Base-by-base conservation (phyloP, 208 protist genomes). In the Phytomonas sp. region DNA sequence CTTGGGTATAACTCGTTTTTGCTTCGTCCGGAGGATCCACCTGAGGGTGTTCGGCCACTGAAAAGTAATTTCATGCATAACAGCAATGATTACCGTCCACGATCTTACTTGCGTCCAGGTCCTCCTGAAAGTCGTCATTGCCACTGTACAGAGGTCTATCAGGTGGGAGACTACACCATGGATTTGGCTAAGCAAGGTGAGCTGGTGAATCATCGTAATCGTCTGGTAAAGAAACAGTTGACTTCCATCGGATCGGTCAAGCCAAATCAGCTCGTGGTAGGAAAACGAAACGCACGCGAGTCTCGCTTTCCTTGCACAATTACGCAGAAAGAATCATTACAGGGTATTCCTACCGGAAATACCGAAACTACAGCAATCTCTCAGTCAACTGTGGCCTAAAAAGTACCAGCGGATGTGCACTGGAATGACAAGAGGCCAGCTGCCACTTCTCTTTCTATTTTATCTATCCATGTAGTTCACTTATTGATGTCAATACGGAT, bases 141-240 rank as follows among this genome's bases (percentile, higher is more conserved):
- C 69, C 87, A 94, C 81, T 93, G 87, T 72, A 81, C 83, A 12
- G 87, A 94, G 75, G 89, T 94, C 42, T 91, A 86, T 70, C 86
- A 94, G 75, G 79, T 93, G 7, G 89, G 89, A 52, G 89, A 94
- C 80, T 89, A 93, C 83, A 94, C 89, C 8, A 70, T 91, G 73
- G 89, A 94, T 77, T 76, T 91, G 12, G 85, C 83, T 2, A 68
- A 69, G 6, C 74, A 80, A 49, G 79, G 79, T 8, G 75, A 84
- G n/a, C 69, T 67, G 14, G 69, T 92, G 40, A 73, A 94, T 69
- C 83, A 93, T 60, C 79, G 87, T 62, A 94, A 94, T 71, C 78
- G 79, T n/a, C 52, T 77, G 40, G 76, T 74, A 16, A 68, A 65
- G 31, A 83, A 88, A 72, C 68, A 91, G 37, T 83, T 82, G 67